These are phyloP conservation scores for Podaxis sp. DNA, from an alignment of 768 basidiomycete species.

Conservation along the genomic window DNA sequence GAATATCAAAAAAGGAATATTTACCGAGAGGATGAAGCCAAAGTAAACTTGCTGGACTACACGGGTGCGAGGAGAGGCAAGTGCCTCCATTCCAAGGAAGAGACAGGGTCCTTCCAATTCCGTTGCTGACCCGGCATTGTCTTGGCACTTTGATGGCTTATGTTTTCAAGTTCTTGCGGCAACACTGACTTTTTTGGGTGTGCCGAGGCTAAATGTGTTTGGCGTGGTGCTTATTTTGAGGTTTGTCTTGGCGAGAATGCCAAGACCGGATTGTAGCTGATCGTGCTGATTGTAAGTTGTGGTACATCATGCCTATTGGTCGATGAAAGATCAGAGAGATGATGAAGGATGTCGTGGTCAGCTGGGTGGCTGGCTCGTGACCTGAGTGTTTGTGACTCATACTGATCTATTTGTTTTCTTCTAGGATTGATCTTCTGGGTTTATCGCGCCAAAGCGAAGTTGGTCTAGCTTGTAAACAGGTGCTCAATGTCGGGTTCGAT, in stretches of 20 bases:
- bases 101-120: not conserved
- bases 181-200: not conserved
- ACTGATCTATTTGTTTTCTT: no score
- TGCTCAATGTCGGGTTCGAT: not conserved
- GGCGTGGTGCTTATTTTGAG: constrained; percentile 17
- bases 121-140: not conserved
- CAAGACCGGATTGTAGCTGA: not conserved
- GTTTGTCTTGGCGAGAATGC: constrained; percentile 13
- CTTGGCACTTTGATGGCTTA: not conserved
- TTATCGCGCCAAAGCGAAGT: not conserved
- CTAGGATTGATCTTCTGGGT: not conserved
- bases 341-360: not conserved
- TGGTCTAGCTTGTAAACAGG: not conserved
- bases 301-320: not conserved
- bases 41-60: not conserved
- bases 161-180: not conserved
- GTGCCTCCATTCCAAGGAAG: not conserved
- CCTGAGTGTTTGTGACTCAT: not conserved
- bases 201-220: constrained; percentile 13
- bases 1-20: not conserved
- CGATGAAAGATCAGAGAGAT: not conserved
- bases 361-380: not conserved
- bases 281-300: not conserved
- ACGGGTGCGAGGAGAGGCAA: not conserved
- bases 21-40: not conserved